Evolutionary conservation across 441 rosid genomes (phyloP).

Genomic region (Daphne laureola): DNA sequence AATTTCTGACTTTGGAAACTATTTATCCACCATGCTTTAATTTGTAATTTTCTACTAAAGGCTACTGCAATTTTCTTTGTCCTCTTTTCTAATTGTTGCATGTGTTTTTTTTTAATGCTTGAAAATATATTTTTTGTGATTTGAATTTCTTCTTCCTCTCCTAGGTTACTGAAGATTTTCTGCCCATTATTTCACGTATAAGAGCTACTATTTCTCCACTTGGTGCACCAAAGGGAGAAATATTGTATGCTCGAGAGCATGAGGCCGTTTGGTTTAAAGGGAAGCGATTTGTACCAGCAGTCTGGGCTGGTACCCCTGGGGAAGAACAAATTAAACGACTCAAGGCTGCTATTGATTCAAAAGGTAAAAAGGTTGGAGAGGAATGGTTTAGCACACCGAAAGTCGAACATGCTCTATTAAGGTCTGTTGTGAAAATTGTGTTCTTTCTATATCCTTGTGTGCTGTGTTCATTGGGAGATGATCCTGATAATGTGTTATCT

Average conservation of each 20-base stretch:
- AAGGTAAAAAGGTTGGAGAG: conserved; percentile 95
- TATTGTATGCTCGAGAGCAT: conserved; percentile 84
- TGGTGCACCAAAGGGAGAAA: conserved; percentile 86
- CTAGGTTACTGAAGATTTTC: conserved; percentile 77
- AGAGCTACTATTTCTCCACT: conserved; percentile 69
- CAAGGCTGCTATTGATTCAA: conserved; percentile 79
- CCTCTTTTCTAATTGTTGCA: not conserved
- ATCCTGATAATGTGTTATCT: not conserved
- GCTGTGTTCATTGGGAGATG: conserved; percentile 3
- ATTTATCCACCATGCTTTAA: conserved; percentile 1
- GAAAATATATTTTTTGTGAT: not conserved
- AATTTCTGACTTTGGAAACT: conserved; percentile 4
- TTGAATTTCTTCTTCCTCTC: not conserved
- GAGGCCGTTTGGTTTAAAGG: conserved; percentile 98
- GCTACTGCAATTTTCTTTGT: not conserved
- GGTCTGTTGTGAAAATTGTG: conserved; percentile 28
- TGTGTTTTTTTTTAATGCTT: conserved; percentile 7
- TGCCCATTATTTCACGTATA: conserved; percentile 73
- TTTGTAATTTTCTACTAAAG: not conserved
- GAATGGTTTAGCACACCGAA: conserved; percentile 90
- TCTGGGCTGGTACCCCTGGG: conserved; percentile 88
- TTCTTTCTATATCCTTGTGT: conserved; percentile 1
- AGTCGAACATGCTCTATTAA: conserved; percentile 77
- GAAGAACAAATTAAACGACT: conserved; percentile 95
- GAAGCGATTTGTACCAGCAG: conserved; percentile 63